phyloP scores from a whole-genome alignment of 176 grass and related monocot species.

The barley (Hordeum vulgare) region DNA sequence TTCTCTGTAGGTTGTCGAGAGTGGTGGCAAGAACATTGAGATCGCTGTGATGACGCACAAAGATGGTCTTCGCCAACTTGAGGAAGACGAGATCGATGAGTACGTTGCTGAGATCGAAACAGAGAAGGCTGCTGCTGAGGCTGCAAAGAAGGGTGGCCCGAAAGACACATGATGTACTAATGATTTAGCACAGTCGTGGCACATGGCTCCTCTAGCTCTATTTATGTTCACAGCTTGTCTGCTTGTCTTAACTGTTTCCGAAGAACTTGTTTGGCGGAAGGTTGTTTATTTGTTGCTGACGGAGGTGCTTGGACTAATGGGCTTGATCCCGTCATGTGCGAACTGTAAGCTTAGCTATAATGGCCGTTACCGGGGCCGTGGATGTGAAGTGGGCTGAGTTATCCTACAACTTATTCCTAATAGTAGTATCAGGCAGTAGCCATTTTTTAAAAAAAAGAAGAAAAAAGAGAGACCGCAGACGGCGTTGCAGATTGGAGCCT shows the following conservation, averaged over 20 bases:
- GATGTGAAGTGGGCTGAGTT: not conserved
- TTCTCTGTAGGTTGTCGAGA: constrained; percentile 65
- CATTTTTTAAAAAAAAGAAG: too few relatives aligned
- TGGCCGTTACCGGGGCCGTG: not conserved
- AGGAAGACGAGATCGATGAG: constrained; percentile 83
- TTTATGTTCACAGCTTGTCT: not conserved
- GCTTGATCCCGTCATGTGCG: not conserved
- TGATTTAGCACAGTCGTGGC: not conserved
- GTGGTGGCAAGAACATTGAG: constrained; percentile 89
- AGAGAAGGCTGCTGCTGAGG: constrained; percentile 84
- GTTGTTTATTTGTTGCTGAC: not conserved
- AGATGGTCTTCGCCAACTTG: constrained; percentile 53
- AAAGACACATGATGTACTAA: constrained; percentile 26
- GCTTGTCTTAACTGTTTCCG: constrained; percentile 1
- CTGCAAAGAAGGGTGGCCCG: constrained; percentile 71
- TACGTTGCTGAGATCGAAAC: constrained; percentile 86
- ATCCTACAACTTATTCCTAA: too few relatives aligned
- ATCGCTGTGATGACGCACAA: constrained; percentile 73
- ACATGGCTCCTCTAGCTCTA: not conserved
- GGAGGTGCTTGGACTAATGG: not conserved
- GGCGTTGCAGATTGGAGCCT: too few relatives aligned
- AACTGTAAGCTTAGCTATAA: not conserved
- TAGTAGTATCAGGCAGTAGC: not conserved
- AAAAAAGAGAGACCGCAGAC: too few relatives aligned
- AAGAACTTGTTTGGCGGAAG: constrained; percentile 8